Base-by-base conservation (phyloP, 345 rosid genomes). In the Chamaenerion angustifolium region DNA sequence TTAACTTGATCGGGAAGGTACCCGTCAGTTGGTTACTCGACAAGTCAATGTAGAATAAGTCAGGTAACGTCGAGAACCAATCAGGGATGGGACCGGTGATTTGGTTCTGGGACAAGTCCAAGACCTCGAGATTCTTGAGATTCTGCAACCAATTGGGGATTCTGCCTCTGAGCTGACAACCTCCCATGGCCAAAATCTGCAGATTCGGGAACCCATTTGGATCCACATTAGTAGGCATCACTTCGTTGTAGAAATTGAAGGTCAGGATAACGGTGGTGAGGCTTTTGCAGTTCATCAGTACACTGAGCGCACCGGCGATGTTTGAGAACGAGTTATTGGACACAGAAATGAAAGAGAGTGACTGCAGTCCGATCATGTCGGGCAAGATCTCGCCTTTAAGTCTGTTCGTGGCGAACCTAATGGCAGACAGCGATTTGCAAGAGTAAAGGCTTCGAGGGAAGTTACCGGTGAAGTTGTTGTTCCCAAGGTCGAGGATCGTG, bases 401-500 rank as follows among this genome's bases (percentile, higher is more conserved):
- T 60, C 65, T 68, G 63, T 90, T 90, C 56, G 76, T 75, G 40
- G 95, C 88, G 43, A 85, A 70, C 70, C 98, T 79, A 59, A 90
- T 65, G 10, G 95, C 98, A 50, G 76, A 70, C 19, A 90, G 67
- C 14, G 71, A 67, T 49, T 64, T 79, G 76, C 95, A 86, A n/a
- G 79, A 71, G 71, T 76, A 86, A 48, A 90, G 77, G 57, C 61
- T 86, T 5, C 42, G 17, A 35, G 94, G 95, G 60, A 90, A 68
- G 19, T 54, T 69, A 48, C 98, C 98, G 12, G 73, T 70, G 63
- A 90, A 90, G 54, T 68, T 70, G 59, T 90, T 90, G 76, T 86
- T 78, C 14, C 98, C 92, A n/a, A 90, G 95, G 64, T 90, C 98
- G 14, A 90, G 82, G 50, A 72, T 77, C 61, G 64, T 73, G 51